Base-by-base conservation (phyloP, 108 stramenopile species). In the Nitzschia putrida region DNA sequence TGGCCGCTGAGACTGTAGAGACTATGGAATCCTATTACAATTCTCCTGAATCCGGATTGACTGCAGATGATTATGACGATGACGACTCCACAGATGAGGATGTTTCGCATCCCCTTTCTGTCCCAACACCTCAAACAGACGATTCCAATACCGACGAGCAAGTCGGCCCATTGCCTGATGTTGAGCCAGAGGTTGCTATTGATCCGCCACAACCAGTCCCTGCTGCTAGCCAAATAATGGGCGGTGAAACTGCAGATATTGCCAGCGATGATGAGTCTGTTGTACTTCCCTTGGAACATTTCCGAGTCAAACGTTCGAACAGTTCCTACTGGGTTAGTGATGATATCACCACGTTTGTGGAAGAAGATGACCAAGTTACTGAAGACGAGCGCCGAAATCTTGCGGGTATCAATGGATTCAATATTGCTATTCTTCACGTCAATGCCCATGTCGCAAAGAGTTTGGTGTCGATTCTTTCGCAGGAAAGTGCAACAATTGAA, bases 361-460 rank as follows among this genome's bases (percentile, higher is more conserved):
- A 13, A 55, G 54, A 24, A 55, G 22, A 23, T 3, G 57, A 24
- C 13, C n/a, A 39, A 12, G 12, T 22, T 18, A 5, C 25, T 18
- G 25, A 55, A 24, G 23, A 24, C 9, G 23, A 55, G 21, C 20
- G 24, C 8, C 54, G 54, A 23, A 21, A 55, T 3, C 66, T 24
- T n/a, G 55, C 34, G 9, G 51, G 25, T 29, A 52, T 8, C 18
- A 57, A 71, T n/a, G 45, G 54, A 21, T 71, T 70, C 10, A 65
- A 64, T 7, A 66, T 77, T 16, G 76, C 76, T 8, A 41, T 77
- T 39, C 39, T 77, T 12, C 68, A 77, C n/a, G 69, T 71, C 14
- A 59, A 58, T 1, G 37, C 54, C 54, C 57, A 26, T 9, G 59
- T 57, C n/a, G 74, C 66, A 40, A 38, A 60, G 21, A 66, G 61